Conservation (phyloP, 371 early-diverging fungal genomes). For the Rhizopus delemar region DNA sequence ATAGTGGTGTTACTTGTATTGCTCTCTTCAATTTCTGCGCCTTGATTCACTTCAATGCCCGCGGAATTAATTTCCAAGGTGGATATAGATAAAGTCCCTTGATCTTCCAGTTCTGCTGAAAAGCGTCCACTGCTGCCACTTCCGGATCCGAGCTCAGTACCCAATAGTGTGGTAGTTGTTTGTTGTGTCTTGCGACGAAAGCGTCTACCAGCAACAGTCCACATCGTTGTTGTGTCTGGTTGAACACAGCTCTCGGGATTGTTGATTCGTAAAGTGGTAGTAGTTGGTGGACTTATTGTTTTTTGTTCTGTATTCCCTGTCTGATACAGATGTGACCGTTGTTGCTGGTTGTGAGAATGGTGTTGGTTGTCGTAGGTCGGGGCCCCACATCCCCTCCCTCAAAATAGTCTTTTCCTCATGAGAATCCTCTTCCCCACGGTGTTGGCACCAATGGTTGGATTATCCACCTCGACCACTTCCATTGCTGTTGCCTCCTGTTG, state of each 20-base stretch:
- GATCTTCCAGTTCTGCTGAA: constrained; percentile 22
- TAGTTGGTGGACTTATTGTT: not conserved
- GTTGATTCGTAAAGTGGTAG: constrained; percentile 9
- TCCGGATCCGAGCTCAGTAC: constrained; percentile 20
- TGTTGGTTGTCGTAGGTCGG: too few relatives aligned
- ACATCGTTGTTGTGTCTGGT: not conserved
- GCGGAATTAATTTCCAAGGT: constrained; percentile 33
- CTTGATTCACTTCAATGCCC: constrained; percentile 20
- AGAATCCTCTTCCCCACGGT: too few relatives aligned
- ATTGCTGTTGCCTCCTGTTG: too few relatives aligned
- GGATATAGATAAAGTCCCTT: constrained; percentile 24
- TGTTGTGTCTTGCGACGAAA: constrained; percentile 24
- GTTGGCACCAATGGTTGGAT: too few relatives aligned
- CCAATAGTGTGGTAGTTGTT: constrained; percentile 19
- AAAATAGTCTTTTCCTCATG: too few relatives aligned
- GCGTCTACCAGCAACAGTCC: constrained; percentile 22
- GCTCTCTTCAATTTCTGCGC: constrained; percentile 4
- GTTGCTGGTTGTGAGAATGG: too few relatives aligned
- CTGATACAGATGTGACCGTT: too few relatives aligned
- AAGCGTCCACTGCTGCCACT: constrained; percentile 30
- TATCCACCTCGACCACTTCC: too few relatives aligned
- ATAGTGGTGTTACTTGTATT: constrained; percentile 22
- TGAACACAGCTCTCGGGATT: not conserved
- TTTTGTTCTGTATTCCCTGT: too few relatives aligned
- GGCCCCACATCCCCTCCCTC: too few relatives aligned